Conservation (phyloP, 2,329 filamentous ascomycete species). For the Epichloe bromicola region DNA sequence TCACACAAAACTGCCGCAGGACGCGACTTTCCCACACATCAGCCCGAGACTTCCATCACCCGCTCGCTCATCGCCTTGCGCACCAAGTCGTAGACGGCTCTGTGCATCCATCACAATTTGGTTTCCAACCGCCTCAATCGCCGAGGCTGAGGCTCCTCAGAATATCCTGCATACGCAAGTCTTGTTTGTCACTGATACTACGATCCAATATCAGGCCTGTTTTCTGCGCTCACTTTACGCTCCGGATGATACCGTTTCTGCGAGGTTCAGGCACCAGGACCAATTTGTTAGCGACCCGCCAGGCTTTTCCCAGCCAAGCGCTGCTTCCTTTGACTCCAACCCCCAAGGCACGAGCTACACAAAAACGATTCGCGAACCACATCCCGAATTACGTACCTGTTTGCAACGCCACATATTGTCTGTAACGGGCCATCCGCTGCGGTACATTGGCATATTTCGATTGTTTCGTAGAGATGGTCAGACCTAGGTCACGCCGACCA, state of each 20-base stretch:
- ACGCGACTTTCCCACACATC: neutral
- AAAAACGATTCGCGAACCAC: neutral
- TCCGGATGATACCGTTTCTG: neutral
- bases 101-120: neutral
- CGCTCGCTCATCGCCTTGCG: neutral
- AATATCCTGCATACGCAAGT: too few species aligned
- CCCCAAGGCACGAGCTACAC: neutral
- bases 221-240: neutral
- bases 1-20: neutral
- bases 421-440: neutral
- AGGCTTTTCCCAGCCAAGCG: neutral
- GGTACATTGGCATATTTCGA: neutral
- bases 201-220: neutral
- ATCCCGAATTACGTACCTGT: neutral
- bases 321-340: neutral
- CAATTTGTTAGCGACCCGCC: neutral
- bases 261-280: neutral
- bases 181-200: neutral
- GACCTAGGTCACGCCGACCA: conserved; percentile 29
- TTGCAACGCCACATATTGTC: neutral
- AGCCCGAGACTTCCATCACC: neutral
- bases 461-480: conserved; percentile 12
- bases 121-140: neutral
- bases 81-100: neutral
- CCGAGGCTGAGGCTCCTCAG: too few species aligned